Conservation (phyloP, 169 alveolate genomes). For the Cryptosporidium canis region DNA sequence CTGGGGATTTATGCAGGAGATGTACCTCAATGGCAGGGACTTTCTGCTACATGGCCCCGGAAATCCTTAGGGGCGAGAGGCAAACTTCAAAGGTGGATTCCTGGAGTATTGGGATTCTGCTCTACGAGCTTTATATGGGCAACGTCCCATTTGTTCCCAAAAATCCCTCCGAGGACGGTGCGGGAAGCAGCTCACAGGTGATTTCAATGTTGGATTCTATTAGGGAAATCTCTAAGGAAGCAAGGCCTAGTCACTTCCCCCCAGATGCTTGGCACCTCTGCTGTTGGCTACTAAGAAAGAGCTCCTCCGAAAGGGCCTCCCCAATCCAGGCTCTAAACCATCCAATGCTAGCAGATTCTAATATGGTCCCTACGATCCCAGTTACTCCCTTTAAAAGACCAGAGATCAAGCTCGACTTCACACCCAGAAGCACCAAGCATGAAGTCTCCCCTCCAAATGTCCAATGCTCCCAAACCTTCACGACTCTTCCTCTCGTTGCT, state of each 20-base stretch:
- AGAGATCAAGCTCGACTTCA: neutral
- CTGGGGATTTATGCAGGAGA: constrained; percentile 56
- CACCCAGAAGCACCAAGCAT: neutral
- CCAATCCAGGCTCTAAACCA: constrained; percentile 64
- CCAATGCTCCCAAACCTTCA: neutral
- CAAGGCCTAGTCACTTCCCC: constrained; percentile 29
- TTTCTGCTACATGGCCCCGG: constrained; percentile 76
- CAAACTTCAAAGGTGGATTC: constrained; percentile 75
- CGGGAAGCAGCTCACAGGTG: constrained; percentile 7
- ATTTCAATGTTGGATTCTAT: constrained; percentile 50
- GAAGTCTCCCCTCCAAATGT: neutral
- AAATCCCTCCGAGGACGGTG: neutral
- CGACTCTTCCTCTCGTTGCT: constrained; percentile 58
- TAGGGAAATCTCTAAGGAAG: constrained; percentile 37
- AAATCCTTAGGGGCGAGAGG: constrained; percentile 73
- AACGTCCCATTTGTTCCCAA: constrained; percentile 37
- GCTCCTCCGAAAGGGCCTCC: constrained; percentile 51
- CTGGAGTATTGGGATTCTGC: constrained; percentile 75
- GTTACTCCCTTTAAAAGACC: neutral
- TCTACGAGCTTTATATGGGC: constrained; percentile 73
- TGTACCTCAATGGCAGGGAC: constrained; percentile 71
- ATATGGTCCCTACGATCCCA: neutral
- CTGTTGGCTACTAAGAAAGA: constrained; percentile 50
- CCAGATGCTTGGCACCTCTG: constrained; percentile 72
- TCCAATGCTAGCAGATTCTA: constrained; percentile 37